Conservation (phyloP, 2,329 filamentous ascomycete species). For the Colletotrichum falcatum region DNA sequence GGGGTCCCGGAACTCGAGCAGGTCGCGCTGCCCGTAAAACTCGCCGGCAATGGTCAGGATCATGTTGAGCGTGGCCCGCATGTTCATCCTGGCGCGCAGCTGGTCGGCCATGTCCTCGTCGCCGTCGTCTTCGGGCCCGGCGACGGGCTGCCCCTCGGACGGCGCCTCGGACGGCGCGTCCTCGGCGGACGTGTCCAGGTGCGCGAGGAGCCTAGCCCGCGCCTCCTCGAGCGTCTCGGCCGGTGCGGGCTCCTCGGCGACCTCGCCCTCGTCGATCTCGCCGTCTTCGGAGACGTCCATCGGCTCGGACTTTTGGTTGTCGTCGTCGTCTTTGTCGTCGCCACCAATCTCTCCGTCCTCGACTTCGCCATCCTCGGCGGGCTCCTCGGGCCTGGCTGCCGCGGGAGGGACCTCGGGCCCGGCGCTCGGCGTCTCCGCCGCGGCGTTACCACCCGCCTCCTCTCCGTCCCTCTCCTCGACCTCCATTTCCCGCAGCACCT, state of each 20-base stretch:
- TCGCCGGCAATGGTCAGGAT: slow-evolving; percentile 89
- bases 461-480: slow-evolving; percentile 48
- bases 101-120: slow-evolving; percentile 42
- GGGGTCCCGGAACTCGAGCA: slow-evolving; percentile 79
- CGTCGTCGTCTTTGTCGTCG: slow-evolving; percentile 42
- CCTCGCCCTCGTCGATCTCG: slow-evolving; percentile 49
- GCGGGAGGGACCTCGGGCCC: slow-evolving; percentile 16
- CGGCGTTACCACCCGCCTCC: slow-evolving; percentile 24
- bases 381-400: slow-evolving; percentile 39
- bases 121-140: slow-evolving; percentile 40
- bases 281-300: slow-evolving; percentile 61
- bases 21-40: slow-evolving; percentile 88
- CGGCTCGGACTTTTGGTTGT: slow-evolving; percentile 47
- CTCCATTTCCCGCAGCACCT: slow-evolving; percentile 51
- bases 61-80: slow-evolving; percentile 87
- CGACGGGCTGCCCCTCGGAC: slow-evolving; percentile 29
- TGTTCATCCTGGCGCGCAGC: slow-evolving; percentile 59
- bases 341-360: slow-evolving; percentile 37
- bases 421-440: slow-evolving; percentile 9
- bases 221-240: slow-evolving; percentile 57
- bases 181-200: slow-evolving; percentile 50
- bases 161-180: slow-evolving; percentile 46
- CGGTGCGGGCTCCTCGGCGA: slow-evolving; percentile 48
- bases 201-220: slow-evolving; percentile 61
- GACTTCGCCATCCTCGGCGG: slow-evolving; percentile 38